These are phyloP conservation scores for Apodospora peruviana DNA, from an alignment of 495 filamentous ascomycete genomes.

Conservation along the genomic window DNA sequence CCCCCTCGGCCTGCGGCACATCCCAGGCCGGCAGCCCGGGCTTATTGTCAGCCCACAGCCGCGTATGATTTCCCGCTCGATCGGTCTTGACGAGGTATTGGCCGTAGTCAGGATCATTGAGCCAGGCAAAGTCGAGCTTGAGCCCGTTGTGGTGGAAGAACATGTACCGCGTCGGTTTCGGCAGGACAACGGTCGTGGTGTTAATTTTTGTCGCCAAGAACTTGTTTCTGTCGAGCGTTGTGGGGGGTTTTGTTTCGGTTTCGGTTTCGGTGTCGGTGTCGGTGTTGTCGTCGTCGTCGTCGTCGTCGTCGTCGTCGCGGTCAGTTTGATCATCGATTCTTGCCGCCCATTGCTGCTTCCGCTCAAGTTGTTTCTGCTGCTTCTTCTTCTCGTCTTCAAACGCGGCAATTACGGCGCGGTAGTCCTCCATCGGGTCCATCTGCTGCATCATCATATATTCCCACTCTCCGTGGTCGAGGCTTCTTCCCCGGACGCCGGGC, in stretches of 20 bases:
- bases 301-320: neutral
- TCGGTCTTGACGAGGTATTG: neutral
- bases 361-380: neutral
- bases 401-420: conserved; percentile 12
- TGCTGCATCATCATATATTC: conserved; percentile 18
- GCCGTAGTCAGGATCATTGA: neutral
- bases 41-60: no score
- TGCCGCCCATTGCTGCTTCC: neutral
- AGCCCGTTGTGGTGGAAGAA: conserved; percentile 53
- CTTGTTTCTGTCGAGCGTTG: no score
- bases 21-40: conserved; percentile 22
- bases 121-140: conserved; percentile 48
- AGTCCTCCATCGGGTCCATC: conserved; percentile 21
- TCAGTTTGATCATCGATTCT: neutral
- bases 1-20: conserved; percentile 32
- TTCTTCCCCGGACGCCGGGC: conserved; percentile 8
- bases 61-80: no score
- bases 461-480: conserved; percentile 7
- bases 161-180: conserved; percentile 33
- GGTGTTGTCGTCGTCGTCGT: neutral
- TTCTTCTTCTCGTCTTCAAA: conserved; percentile 3
- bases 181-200: no score
- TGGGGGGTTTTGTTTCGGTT: neutral
- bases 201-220: no score
- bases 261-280: neutral